phyloP scores from a whole-genome alignment of 371 early-diverging fungal species.

The Mucor sp. region DNA sequence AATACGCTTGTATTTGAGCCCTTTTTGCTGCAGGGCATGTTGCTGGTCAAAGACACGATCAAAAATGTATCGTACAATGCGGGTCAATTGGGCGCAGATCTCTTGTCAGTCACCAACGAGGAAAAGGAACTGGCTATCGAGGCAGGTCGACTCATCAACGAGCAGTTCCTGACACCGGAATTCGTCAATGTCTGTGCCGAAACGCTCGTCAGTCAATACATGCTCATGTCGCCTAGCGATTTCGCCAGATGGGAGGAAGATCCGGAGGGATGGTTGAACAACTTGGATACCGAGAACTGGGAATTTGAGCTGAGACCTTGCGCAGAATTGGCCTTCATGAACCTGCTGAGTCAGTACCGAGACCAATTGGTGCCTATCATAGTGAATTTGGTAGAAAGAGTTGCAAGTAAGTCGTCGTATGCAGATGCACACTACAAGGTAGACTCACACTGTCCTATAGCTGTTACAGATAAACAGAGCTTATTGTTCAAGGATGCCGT shows the following conservation, averaged over 20 bases:
- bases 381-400: constrained; percentile 61
- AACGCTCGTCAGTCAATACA: constrained; percentile 73
- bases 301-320: constrained; percentile 82
- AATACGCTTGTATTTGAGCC: constrained; percentile 35
- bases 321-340: constrained; percentile 84
- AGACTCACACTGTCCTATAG: constrained; percentile 14
- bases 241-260: constrained; percentile 82
- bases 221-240: constrained; percentile 72
- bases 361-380: constrained; percentile 68
- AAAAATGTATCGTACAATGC: constrained; percentile 58
- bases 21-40: constrained; percentile 70
- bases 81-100: constrained; percentile 35
- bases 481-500: constrained; percentile 82
- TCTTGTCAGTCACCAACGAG: constrained; percentile 43
- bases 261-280: constrained; percentile 84
- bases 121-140: constrained; percentile 54
- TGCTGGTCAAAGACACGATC: constrained; percentile 68
- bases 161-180: constrained; percentile 70
- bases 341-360: constrained; percentile 68
- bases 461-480: constrained; percentile 48
- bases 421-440: background rate
- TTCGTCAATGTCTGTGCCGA: constrained; percentile 68
- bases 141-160: constrained; percentile 61
- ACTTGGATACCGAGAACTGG: constrained; percentile 87
- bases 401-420: constrained; percentile 49